phyloP scores from a whole-genome alignment of 495 filamentous ascomycete genomes.

The Aspergillus saccharolyticus region DNA sequence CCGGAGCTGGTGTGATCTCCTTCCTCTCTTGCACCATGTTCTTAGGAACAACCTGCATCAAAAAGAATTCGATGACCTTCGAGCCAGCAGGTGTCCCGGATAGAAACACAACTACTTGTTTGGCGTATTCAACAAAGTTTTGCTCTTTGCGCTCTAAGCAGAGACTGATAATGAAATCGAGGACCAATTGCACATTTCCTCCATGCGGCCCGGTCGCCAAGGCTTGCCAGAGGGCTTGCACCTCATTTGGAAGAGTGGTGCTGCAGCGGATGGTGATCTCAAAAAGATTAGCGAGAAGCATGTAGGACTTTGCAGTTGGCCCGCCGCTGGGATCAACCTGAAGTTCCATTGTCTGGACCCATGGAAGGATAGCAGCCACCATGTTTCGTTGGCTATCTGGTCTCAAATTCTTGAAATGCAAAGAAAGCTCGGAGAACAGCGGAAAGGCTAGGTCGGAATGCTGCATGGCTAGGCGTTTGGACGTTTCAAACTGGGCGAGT shows the following conservation, averaged over 20 bases:
- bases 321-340: constrained; percentile 92
- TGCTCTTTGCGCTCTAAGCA: constrained; percentile 92
- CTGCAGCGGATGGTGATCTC: constrained; percentile 94
- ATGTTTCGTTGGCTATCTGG: constrained; percentile 84
- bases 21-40: constrained; percentile 86
- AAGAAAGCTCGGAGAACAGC: constrained; percentile 89
- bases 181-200: constrained; percentile 90
- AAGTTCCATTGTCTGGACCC: constrained; percentile 91
- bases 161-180: constrained; percentile 92
- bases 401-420: constrained; percentile 80
- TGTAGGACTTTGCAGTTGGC: constrained; percentile 85
- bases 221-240: constrained; percentile 96
- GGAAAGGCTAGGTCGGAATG: constrained; percentile 85
- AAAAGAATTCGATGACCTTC: constrained; percentile 89
- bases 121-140: constrained; percentile 94
- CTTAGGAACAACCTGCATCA: constrained; percentile 82
- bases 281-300: constrained; percentile 90
- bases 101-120: constrained; percentile 94
- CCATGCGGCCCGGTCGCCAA: constrained; percentile 87
- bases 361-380: constrained; percentile 88
- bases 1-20: constrained; percentile 63
- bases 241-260: constrained; percentile 85
- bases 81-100: constrained; percentile 86
- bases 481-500: constrained; percentile 93
- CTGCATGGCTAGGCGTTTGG: constrained; percentile 79